Evolutionary conservation across 2,329 filamentous ascomycete species (phyloP).

Genomic region (Fusarium humuli): DNA sequence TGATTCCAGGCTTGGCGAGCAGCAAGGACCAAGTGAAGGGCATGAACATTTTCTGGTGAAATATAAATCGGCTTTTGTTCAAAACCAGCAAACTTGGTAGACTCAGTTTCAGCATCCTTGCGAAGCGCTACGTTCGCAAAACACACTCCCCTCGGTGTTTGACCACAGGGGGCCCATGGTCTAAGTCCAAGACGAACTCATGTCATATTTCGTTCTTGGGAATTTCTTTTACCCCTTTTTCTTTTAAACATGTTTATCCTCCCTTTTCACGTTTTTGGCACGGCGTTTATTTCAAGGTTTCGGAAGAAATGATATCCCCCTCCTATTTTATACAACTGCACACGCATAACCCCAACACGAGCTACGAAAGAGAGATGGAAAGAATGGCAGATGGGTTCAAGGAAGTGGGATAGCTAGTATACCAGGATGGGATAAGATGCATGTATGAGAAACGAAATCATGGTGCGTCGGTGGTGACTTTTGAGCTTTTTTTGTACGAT

Average conservation of each 20-base stretch:
- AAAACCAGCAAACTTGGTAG: no score
- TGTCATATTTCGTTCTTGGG: background rate
- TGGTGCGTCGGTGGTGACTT: constrained; percentile 7
- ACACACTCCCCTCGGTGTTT: constrained; percentile 40
- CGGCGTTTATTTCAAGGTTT: constrained; percentile 42
- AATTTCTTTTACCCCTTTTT: background rate
- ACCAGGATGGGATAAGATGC: constrained; percentile 8
- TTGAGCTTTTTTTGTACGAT: constrained; percentile 32
- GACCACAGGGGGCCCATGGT: constrained; percentile 23
- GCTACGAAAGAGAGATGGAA: constrained; percentile 26
- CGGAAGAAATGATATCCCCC: constrained; percentile 48
- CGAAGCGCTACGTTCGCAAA: background rate
- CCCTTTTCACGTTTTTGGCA: constrained; percentile 25
- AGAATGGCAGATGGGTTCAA: constrained; percentile 12
- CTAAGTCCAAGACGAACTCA: constrained; percentile 18
- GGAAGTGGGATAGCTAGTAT: constrained; percentile 20
- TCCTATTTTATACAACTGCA: constrained; percentile 37
- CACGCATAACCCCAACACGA: constrained; percentile 24
- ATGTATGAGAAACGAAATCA: constrained; percentile 30
- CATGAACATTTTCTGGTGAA: constrained; percentile 2
- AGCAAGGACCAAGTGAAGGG: background rate
- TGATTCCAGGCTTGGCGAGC: background rate
- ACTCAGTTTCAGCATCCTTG: background rate
- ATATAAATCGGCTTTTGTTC: background rate
- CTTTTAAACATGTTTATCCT: background rate